Base-by-base conservation (phyloP, 306 rosid genomes). In the Lablab purpureus region DNA sequence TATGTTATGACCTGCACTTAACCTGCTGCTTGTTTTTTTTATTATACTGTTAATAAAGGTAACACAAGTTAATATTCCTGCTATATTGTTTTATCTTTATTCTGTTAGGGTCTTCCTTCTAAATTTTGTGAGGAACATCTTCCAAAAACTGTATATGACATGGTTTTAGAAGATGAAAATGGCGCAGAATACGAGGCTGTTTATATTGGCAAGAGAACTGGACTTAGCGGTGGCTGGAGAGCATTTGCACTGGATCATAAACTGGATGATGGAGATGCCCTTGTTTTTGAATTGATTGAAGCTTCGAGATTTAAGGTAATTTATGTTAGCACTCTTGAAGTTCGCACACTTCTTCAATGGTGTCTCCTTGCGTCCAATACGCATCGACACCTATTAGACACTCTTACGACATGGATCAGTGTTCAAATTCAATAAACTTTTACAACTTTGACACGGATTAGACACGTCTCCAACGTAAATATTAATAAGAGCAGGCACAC, bases 201-300 rank as follows among this genome's bases (percentile, higher is more conserved):
- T 34, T 92, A 75, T 85, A 65, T 92, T 76, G 95, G 89, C 37
- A 75, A 19, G 18, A 87, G 93, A 87, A 4, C 59, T 59, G 95
- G 95, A 56, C 80, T 92, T 27, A 92, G 96, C 66, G 97, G 97
- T 13, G 96, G 96, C 27, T 92, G 97, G 97, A 87, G 92, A 84
- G 96, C 78, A 69, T 92, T 92, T 81, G 97, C 94, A 30, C 72
- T 92, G 90, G 90, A 92, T 5, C 94, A 90, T 73, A 88, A 87
- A 87, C 81, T 92, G 78, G 95, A 90, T 41, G 95, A 92, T 56
- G 97, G 93, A 17, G 97, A 92, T 80, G 97, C 97, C 18, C 87
- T 88, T 71, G 88, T 92, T 75, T 92, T 92, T 69, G 90, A 92
- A 81, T 73, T 90, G 86, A 28, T 75, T 79, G 91, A 90, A 69